A percentile compares a stretch with the other conserved stretches of the same genome.
These are phyloP conservation scores for Lyophyllum semitale DNA, from an alignment of 768 basidiomycete genomes.

Conservation along the genomic window DNA sequence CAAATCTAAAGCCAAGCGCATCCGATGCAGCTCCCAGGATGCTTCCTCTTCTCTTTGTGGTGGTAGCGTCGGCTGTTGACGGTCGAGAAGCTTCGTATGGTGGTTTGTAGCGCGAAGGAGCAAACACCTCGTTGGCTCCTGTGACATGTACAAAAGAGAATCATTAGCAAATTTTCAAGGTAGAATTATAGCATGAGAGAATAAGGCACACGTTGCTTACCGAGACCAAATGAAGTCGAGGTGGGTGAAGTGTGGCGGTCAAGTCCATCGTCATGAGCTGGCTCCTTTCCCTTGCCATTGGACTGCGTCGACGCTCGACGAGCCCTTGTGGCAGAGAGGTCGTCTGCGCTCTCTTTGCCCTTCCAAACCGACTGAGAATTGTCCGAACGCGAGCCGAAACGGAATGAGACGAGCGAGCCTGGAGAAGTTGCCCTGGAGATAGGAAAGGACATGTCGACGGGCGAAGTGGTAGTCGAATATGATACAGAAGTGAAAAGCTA, in stretches of 20 bases:
- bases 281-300: slow-evolving; percentile 35
- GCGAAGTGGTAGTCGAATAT: slow-evolving; percentile 15
- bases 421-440: slow-evolving; percentile 26
- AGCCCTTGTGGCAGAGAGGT: slow-evolving; percentile 18
- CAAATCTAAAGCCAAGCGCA: slow-evolving; percentile 49
- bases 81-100: slow-evolving; percentile 21
- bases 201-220: slow-evolving; percentile 15
- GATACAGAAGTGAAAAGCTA: slow-evolving; percentile 20
- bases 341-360: slow-evolving; percentile 12
- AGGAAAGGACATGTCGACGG: slow-evolving; percentile 19
- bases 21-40: slow-evolving; percentile 57
- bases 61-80: slow-evolving; percentile 22
- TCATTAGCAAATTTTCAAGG: neutral
- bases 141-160: neutral
- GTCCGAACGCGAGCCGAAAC: slow-evolving; percentile 20
- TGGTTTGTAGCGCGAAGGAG: slow-evolving; percentile 25
- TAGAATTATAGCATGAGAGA: neutral
- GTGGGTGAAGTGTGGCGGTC: slow-evolving; percentile 20
- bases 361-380: slow-evolving; percentile 15
- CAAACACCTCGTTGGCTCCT: slow-evolving; percentile 17
- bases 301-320: slow-evolving; percentile 24
- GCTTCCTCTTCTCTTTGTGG: slow-evolving; percentile 39
- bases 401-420: slow-evolving; percentile 23
- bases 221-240: slow-evolving; percentile 17
- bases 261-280: slow-evolving; percentile 16